Conservation (phyloP, 306 rosid genomes). For the Comarum palustre region DNA sequence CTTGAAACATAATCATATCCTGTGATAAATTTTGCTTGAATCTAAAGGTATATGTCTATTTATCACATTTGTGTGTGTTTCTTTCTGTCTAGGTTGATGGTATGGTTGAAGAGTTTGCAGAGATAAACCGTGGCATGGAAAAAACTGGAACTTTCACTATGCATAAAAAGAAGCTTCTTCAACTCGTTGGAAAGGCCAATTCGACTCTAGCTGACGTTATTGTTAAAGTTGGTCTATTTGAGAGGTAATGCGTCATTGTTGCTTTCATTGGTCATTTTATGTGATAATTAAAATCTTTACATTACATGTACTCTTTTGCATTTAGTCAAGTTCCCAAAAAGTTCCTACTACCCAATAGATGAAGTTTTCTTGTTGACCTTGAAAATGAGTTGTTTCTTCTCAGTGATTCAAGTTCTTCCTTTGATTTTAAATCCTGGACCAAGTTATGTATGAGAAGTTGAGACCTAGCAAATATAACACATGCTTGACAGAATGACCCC, state of each 20-base stretch:
- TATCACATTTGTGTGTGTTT: not conserved
- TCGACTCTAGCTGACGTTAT: constrained; percentile 90
- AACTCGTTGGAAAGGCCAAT: constrained; percentile 96
- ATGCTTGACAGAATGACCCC: not conserved
- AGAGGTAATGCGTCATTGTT: constrained; percentile 54
- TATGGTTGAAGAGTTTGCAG: constrained; percentile 86
- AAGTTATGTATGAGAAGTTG: not conserved
- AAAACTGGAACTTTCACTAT: constrained; percentile 95
- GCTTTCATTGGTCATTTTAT: not conserved
- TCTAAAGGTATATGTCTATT: constrained; percentile 9
- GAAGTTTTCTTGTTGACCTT: not conserved
- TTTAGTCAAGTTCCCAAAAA: not conserved
- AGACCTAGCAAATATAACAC: not conserved
- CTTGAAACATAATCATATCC: constrained; percentile 9
- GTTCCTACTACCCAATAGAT: not conserved
- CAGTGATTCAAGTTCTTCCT: constrained; percentile 5
- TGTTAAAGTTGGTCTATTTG: constrained; percentile 96
- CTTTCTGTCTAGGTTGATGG: constrained; percentile 69
- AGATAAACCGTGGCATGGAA: constrained; percentile 95
- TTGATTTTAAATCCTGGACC: constrained; percentile 10
- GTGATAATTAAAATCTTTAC: not conserved
- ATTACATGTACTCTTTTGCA: not conserved
- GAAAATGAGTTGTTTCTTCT: constrained; percentile 1
- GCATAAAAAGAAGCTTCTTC: constrained; percentile 94
- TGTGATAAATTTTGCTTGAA: constrained; percentile 7